Evolutionary conservation across 257 asterid genomes (phyloP).

Genomic region (Euphrasia confusa): DNA sequence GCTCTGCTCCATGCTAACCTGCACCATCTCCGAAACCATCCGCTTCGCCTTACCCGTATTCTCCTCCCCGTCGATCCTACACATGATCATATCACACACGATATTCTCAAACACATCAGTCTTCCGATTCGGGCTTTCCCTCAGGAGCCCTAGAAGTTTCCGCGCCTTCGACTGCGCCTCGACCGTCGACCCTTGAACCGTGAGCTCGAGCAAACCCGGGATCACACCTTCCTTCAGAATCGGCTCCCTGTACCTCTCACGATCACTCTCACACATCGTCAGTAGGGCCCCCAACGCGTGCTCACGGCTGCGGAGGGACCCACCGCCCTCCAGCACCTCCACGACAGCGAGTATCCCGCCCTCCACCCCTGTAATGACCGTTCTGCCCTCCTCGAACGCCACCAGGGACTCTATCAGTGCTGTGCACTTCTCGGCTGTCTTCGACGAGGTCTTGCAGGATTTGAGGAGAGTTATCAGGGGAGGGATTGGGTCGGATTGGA

Average conservation of each 20-base stretch:
- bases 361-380: slow-evolving; percentile 56
- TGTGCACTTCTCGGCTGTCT: slow-evolving; percentile 66
- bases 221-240: slow-evolving; percentile 89
- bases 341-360: slow-evolving; percentile 93
- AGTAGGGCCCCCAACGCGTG: slow-evolving; percentile 84
- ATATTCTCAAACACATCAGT: slow-evolving; percentile 78
- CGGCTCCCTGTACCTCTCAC: slow-evolving; percentile 69
- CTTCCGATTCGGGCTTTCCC: slow-evolving; percentile 54
- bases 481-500: slow-evolving; percentile 59
- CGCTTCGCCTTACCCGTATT: slow-evolving; percentile 73
- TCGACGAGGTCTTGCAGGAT: slow-evolving; percentile 63
- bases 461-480: slow-evolving; percentile 54
- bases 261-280: slow-evolving; percentile 71
- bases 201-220: slow-evolving; percentile 93
- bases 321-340: slow-evolving; percentile 77
- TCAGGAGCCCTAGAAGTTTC: slow-evolving; percentile 56
- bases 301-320: slow-evolving; percentile 74
- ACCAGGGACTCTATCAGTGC: slow-evolving; percentile 68
- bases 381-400: slow-evolving; percentile 66
- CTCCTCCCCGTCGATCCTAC: slow-evolving; percentile 74
- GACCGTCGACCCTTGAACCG: slow-evolving; percentile 70
- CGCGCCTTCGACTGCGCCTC: slow-evolving; percentile 74
- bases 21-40: slow-evolving; percentile 97
- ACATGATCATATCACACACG: slow-evolving; percentile 65
- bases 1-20: slow-evolving; percentile 97